A percentile compares a stretch with the other conserved stretches of the same genome.
Evolutionary conservation across 352 stramenopile species (phyloP).

Genomic region (Globisporangium orthogonon): DNA sequence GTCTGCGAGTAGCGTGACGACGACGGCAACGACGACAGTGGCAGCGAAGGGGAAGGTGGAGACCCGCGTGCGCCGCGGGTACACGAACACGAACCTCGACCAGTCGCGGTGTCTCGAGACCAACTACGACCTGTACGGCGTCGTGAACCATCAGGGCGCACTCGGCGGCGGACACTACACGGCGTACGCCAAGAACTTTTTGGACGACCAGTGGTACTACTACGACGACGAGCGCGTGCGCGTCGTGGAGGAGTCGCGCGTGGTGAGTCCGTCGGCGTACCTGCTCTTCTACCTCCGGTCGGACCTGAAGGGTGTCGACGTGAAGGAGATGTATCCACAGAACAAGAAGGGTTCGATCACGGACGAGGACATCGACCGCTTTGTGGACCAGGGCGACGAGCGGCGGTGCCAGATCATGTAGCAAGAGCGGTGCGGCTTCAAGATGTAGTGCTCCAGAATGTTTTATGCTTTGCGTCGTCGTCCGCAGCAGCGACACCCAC

Average conservation of each 20-base stretch:
- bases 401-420: conserved; percentile 83
- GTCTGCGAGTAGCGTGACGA: conserved; percentile 5
- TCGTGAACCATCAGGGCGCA: conserved; percentile 86
- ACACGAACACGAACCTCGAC: conserved; percentile 88
- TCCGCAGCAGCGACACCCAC: neutral
- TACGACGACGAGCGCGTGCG: conserved; percentile 87
- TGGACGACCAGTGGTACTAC: conserved; percentile 88
- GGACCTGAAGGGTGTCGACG: conserved; percentile 76
- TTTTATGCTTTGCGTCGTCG: neutral
- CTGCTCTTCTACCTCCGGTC: conserved; percentile 90
- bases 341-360: conserved; percentile 85
- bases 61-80: conserved; percentile 71
- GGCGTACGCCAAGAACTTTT: conserved; percentile 84
- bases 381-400: conserved; percentile 81
- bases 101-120: conserved; percentile 83
- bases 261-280: conserved; percentile 85
- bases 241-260: conserved; percentile 80
- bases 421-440: conserved; percentile 1
- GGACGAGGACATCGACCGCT: conserved; percentile 85
- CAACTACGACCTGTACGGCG: conserved; percentile 85
- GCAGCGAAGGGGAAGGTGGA: conserved; percentile 21
- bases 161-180: conserved; percentile 86
- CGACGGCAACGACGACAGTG: neutral
- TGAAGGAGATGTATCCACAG: conserved; percentile 82
- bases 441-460: conserved; percentile 3